A percentile compares a stretch with the other conserved stretches of the same genome.
Conservation (phyloP, 306 rosid genomes). For the Cucumis sativus region DNA sequence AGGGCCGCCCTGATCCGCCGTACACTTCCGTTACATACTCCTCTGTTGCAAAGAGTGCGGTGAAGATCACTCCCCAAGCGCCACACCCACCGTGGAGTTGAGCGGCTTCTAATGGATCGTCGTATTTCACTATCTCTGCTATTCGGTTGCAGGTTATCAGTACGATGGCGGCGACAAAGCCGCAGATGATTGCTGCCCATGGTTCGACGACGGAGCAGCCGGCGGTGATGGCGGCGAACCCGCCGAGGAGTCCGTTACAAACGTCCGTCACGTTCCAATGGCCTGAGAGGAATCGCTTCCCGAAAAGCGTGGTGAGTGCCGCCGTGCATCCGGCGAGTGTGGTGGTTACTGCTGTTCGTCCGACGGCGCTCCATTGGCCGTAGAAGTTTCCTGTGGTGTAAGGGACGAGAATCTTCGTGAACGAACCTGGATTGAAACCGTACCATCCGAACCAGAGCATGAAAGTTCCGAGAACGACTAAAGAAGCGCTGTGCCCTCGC, state of each 20-base stretch:
- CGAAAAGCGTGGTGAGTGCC: conserved; percentile 72
- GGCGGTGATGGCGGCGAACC: conserved; percentile 75
- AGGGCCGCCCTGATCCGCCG: conserved; percentile 14
- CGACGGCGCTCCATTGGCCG: conserved; percentile 88
- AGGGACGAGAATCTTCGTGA: conserved; percentile 28
- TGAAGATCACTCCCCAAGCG: conserved; percentile 87
- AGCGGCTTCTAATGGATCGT: conserved; percentile 84
- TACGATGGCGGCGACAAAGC: conserved; percentile 52
- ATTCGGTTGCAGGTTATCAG: conserved; percentile 47
- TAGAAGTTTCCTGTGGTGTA: conserved; percentile 37
- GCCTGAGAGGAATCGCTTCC: conserved; percentile 62
- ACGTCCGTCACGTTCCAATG: conserved; percentile 94
- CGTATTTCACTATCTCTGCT: conserved; percentile 46
- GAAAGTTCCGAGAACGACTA: conserved; percentile 69
- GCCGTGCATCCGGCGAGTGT: conserved; percentile 77
- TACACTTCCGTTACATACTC: conserved; percentile 61
- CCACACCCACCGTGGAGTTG: conserved; percentile 96
- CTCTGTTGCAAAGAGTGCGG: conserved; percentile 60
- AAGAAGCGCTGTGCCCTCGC: conserved; percentile 62
- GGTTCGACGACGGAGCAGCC: conserved; percentile 95
- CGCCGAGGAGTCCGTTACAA: conserved; percentile 77
- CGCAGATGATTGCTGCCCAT: conserved; percentile 82
- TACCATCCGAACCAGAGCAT: conserved; percentile 98
- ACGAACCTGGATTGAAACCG: conserved; percentile 92
- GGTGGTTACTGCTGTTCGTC: conserved; percentile 83